These are phyloP conservation scores for Calonectria leucothoes DNA, from an alignment of 2,329 filamentous ascomycete genomes.

Conservation along the genomic window DNA sequence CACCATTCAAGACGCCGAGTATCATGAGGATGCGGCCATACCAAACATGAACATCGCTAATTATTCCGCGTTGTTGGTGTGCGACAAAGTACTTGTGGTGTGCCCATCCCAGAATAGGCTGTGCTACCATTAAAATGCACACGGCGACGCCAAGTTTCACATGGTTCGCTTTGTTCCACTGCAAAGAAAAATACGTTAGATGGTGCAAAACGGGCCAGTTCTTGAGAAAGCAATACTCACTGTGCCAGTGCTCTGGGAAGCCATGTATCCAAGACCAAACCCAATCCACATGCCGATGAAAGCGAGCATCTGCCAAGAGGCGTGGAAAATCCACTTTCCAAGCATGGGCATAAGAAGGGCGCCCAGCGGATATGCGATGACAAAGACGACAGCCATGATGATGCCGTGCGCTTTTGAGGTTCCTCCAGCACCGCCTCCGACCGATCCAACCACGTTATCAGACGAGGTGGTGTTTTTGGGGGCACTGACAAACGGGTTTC, in stretches of 20 bases:
- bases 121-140: conserved; percentile 64
- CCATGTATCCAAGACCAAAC: conserved; percentile 67
- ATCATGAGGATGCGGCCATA: conserved; percentile 69
- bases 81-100: conserved; percentile 67
- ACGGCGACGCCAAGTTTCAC: conserved; percentile 67
- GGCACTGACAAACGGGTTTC: conserved; percentile 65
- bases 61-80: conserved; percentile 56
- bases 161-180: conserved; percentile 67
- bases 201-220: neutral
- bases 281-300: conserved; percentile 69
- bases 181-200: conserved; percentile 24
- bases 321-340: conserved; percentile 68
- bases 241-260: conserved; percentile 51
- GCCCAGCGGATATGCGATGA: conserved; percentile 69
- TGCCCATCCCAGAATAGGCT: conserved; percentile 67
- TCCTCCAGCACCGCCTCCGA: neutral
- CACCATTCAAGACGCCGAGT: conserved; percentile 72
- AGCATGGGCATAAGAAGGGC: conserved; percentile 70
- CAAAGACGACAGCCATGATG: conserved; percentile 70
- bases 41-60: conserved; percentile 72
- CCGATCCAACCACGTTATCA: neutral
- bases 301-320: conserved; percentile 63
- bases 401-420: conserved; percentile 59
- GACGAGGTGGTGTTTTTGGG: neutral
- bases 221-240: conserved; percentile 50